Base-by-base conservation (phyloP, 1,139 yeast species). In the Diutina pseudorugosa region DNA sequence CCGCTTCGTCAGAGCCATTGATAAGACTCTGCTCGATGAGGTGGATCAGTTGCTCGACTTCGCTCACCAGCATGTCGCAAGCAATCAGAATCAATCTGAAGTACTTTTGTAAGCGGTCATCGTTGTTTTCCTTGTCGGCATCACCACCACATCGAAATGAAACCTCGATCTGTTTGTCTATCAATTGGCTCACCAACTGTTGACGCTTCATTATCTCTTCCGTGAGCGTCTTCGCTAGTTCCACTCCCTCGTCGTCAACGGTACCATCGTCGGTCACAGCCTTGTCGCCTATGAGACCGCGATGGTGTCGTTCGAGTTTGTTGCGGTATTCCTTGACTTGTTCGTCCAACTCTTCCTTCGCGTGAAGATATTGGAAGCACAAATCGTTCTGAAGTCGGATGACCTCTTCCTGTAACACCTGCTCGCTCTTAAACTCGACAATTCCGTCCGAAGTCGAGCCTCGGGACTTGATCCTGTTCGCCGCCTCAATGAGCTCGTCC, bases 21-120 rank as follows among this genome's bases (percentile, higher is more conserved):
- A 21, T 4, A 51, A 68, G 65, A 19, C 75, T 70, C 56, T 70
- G 71, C 58, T 74, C 79, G 43, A 74, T 72, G 55, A 71, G 63
- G 56, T 74, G 77, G 52, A 74, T 73, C 25, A 73, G 67, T 36
- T 60, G 61, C 55, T 73, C 77, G 43, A 73, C 76, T 47, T 73
- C 77, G 43, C 62, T 62, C 52, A 70, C 59, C 53, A 69, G 62
- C 77, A 74, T 71, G 19, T 76, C 78, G 56, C 77, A 73, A 57
- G 77, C 72, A 47, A 71, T 60, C 18, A 77, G 69, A 19, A 74
- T 70, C 55, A 74, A 63, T 57, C 67, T 69, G 57, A 76, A 71
- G 57, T 74, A 74, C 57, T 74, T 74, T 60, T 65, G 65, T 51
- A 74, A 63, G 52, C 64, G 68, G 56, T 72, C 76, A 36, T 67